These are phyloP conservation scores for Piper longum DNA, from an alignment of 164 flowering plant genomes.

Conservation along the genomic window DNA sequence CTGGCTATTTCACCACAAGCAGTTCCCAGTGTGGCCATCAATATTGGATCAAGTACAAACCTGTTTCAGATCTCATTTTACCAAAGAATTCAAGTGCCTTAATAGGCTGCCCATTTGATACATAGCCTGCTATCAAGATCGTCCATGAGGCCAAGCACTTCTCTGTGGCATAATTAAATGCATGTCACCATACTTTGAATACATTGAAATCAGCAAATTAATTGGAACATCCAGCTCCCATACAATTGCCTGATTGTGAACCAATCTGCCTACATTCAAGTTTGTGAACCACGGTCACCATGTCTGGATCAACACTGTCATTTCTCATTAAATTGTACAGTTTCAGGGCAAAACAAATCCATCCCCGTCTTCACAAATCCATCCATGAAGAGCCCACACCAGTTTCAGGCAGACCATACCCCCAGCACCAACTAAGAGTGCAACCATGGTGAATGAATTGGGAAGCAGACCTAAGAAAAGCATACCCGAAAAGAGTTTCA, in stretches of 20 bases:
- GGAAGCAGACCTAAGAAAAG: slow-evolving; percentile 11
- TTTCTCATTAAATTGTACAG: slow-evolving; percentile 18
- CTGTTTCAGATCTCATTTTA: slow-evolving; percentile 6
- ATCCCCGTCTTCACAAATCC: slow-evolving; percentile 17
- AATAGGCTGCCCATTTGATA: slow-evolving; percentile 16
- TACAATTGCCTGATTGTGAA: slow-evolving; percentile 19
- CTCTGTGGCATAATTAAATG: slow-evolving; percentile 11
- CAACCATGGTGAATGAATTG: slow-evolving; percentile 29
- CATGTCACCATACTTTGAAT: slow-evolving; percentile 22
- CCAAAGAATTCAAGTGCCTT: slow-evolving; percentile 18
- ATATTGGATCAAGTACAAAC: slow-evolving; percentile 14
- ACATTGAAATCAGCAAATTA: slow-evolving; percentile 24
- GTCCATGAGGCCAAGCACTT: slow-evolving; percentile 29
- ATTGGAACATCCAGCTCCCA: slow-evolving; percentile 7
- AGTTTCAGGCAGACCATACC: slow-evolving; percentile 10
- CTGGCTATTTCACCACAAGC: slow-evolving; percentile 23
- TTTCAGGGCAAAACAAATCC: slow-evolving; percentile 14
- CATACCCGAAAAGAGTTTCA: slow-evolving; percentile 20
- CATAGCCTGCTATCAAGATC: slow-evolving; percentile 26
- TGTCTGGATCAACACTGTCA: slow-evolving; percentile 11
- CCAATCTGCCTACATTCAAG: slow-evolving; percentile 19
- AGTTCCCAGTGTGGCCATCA: slow-evolving; percentile 13
- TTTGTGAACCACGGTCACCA: slow-evolving; percentile 16
- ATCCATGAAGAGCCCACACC: slow-evolving; percentile 17
- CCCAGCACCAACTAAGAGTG: slow-evolving; percentile 13